phyloP scores from a whole-genome alignment of 2,329 filamentous ascomycete species.

The Paecilomyces variotii region DNA sequence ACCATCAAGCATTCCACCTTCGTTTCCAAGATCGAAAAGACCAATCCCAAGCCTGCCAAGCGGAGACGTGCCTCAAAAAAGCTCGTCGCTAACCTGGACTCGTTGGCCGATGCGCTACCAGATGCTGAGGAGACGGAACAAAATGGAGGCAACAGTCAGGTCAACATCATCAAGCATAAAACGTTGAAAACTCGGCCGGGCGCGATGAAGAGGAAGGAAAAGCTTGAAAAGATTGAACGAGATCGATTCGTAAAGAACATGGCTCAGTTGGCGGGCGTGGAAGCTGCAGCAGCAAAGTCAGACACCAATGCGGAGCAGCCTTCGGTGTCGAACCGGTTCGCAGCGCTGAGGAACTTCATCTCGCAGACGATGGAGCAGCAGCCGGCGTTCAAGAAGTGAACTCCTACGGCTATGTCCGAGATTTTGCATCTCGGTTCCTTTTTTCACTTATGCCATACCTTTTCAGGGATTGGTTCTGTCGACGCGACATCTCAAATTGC shows the following conservation, averaged over 20 bases:
- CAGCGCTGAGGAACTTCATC: slow-evolving; percentile 74
- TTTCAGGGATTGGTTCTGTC: not conserved
- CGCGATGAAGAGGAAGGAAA: slow-evolving; percentile 75
- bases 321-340: slow-evolving; percentile 59
- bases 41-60: slow-evolving; percentile 48
- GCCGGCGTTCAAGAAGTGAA: slow-evolving; percentile 55
- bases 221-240: slow-evolving; percentile 70
- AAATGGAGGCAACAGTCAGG: slow-evolving; percentile 41
- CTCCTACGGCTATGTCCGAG: not conserved
- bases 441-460: not conserved
- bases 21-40: slow-evolving; percentile 65
- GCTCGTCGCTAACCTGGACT: slow-evolving; percentile 65
- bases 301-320: slow-evolving; percentile 11
- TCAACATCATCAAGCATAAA: slow-evolving; percentile 65
- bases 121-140: slow-evolving; percentile 46
- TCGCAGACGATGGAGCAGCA: slow-evolving; percentile 84
- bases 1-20: slow-evolving; percentile 74
- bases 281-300: slow-evolving; percentile 15
- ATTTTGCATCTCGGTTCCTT: not conserved
- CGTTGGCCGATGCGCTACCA: slow-evolving; percentile 72
- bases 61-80: slow-evolving; percentile 66
- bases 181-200: slow-evolving; percentile 69
- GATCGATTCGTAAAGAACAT: slow-evolving; percentile 77
- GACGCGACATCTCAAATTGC: not conserved
- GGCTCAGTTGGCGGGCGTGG: slow-evolving; percentile 56